Evolutionary conservation across 441 rosid genomes (phyloP), one percentile per base, ranked within the genome.

Genomic region (Pelargonium cotyledonis): DNA sequence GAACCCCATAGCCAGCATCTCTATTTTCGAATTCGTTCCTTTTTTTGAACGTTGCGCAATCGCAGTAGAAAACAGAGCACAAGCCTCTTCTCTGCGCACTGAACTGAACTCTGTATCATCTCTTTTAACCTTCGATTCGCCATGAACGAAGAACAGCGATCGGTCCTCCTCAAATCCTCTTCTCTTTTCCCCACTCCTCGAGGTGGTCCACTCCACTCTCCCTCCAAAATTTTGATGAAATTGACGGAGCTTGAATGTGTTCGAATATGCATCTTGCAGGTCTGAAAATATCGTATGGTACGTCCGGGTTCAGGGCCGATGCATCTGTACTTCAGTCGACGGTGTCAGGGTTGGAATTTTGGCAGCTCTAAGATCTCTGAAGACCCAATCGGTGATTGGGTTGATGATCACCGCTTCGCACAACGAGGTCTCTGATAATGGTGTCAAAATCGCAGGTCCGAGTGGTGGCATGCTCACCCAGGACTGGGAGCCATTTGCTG

Each of bases 371-470:
- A 75, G 99, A 75, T 91, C 99, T 2, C 68, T 94, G 46, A 88
- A 88, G 75, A 91, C 93, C 62, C 79, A 69, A 4, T 75, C 92
- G 1, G 80, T 81, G 73, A 75, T 85, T 66, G 99, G 99, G 2
- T 79, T 94, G 72, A 84, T 94, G 97, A 87, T 94, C 85, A 91
- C 99, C 1, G 99, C 96, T 19, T 94, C 97, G 2, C 99, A 91
- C 80, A 94, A 91, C 72, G 63, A 81, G 79, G 83, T 80, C 68
- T 80, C 80, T 23, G 97, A 94, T 72, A 94, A 94, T 72, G 99
- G 99, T 55, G 80, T 91, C 78, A 94, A 94, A 78, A 79, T 94
- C 72, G 76, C 91, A 16, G 99, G 89, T 69, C 95, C 99, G 18
- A 79, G 80, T 31, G 99, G 99, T 0, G 89, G 85, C 3, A 86